A percentile compares a stretch with the other conserved stretches of the same genome.
Conservation (phyloP, 2,329 filamentous ascomycete species). For the Botrytis deweyae region DNA sequence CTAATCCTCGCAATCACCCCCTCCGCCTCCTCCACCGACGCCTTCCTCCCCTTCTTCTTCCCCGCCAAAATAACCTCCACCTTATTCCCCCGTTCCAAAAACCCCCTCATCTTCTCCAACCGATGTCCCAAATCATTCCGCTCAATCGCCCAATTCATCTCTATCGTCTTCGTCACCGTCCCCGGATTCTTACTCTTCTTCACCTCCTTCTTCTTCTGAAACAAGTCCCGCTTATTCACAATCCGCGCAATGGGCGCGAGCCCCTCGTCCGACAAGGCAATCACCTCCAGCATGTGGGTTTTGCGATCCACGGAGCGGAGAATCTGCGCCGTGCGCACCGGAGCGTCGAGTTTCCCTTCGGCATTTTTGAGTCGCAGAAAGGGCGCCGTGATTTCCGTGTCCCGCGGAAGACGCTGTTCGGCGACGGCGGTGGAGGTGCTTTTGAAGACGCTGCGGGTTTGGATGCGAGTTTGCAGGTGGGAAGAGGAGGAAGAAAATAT, state of each 20-base stretch:
- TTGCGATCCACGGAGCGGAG: conserved; percentile 49
- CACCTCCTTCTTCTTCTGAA: conserved; percentile 44
- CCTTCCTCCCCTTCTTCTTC: conserved; percentile 62
- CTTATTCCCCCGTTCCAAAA: conserved; percentile 70
- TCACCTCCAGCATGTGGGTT: conserved; percentile 52
- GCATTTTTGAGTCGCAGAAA: conserved; percentile 47
- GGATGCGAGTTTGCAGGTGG: conserved; percentile 12
- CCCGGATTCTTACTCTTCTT: conserved; percentile 43
- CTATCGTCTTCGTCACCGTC: conserved; percentile 68
- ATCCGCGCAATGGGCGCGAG: conserved; percentile 67
- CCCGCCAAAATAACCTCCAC: conserved; percentile 72
- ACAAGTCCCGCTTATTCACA: conserved; percentile 56
- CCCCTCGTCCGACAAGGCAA: conserved; percentile 41
- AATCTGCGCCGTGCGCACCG: conserved; percentile 39
- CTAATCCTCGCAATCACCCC: conserved; percentile 54
- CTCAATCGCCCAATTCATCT: conserved; percentile 86
- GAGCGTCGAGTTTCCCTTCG: conserved; percentile 38
- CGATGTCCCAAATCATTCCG: conserved; percentile 71
- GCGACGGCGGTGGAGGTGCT: conserved; percentile 12
- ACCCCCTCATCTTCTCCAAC: conserved; percentile 63
- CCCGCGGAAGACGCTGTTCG: conserved; percentile 41
- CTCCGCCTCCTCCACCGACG: conserved; percentile 60
- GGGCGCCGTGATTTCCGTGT: conserved; percentile 49
- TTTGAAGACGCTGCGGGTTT: conserved; percentile 10
- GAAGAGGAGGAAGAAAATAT: conserved; percentile 6